A percentile compares a stretch with the other conserved stretches of the same genome.
These are phyloP conservation scores for Trichoderma harzianum DNA, from an alignment of 2,329 filamentous ascomycete species.

Conservation along the genomic window DNA sequence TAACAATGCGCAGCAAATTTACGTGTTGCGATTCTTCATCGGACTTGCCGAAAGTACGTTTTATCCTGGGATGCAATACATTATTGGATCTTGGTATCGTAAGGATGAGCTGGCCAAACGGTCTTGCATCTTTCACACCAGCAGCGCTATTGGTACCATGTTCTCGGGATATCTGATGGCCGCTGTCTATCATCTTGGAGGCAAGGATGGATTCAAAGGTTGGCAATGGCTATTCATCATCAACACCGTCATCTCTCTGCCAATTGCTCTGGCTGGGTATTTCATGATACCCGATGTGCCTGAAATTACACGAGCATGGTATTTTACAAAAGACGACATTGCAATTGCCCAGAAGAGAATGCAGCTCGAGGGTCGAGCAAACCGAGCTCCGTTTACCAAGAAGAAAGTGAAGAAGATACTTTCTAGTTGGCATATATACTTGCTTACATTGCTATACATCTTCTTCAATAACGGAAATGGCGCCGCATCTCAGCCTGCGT, in stretches of 20 bases:
- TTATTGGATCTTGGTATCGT: constrained; percentile 44
- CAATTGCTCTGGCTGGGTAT: constrained; percentile 33
- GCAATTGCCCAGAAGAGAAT: constrained; percentile 29
- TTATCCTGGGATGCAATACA: constrained; percentile 38
- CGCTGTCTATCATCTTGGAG: constrained; percentile 32
- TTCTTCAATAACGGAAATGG: constrained; percentile 59
- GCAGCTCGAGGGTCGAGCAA: constrained; percentile 44
- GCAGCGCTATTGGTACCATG: constrained; percentile 26
- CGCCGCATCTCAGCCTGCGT: constrained; percentile 51
- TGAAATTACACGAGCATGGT: constrained; percentile 29
- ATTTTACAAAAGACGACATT: constrained; percentile 28
- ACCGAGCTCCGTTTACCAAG: constrained; percentile 37
- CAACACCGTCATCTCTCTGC: constrained; percentile 35
- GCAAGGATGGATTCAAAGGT: constrained; percentile 23
- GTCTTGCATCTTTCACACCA: constrained; percentile 41
- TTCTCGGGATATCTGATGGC: constrained; percentile 37
- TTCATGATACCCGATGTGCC: constrained; percentile 33
- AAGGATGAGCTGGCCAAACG: constrained; percentile 43
- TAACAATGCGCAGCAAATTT: constrained; percentile 36
- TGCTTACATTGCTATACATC: constrained; percentile 56
- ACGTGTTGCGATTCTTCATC: constrained; percentile 42
- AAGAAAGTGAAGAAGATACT: constrained; percentile 59
- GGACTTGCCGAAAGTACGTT: constrained; percentile 39
- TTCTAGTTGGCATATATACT: constrained; percentile 62
- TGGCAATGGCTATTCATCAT: constrained; percentile 33